Evolutionary conservation across 1,284 basidiomycete species (phyloP).

Genomic region (Leccinum pachyderme): DNA sequence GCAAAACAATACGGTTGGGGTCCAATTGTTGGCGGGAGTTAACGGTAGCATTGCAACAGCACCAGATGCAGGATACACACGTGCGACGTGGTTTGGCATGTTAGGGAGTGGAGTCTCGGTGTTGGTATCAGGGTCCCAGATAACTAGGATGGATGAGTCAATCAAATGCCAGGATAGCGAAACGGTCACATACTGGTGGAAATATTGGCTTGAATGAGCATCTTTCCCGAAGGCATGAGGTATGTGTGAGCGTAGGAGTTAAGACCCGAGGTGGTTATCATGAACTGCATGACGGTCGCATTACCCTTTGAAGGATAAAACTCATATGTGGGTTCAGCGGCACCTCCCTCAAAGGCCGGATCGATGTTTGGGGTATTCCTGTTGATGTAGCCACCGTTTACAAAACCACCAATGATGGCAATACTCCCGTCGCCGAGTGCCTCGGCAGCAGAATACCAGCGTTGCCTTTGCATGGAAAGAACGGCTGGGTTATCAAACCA

Average conservation of each 20-base stretch:
- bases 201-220: constrained; percentile 83
- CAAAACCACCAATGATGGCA: constrained; percentile 78
- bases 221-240: constrained; percentile 81
- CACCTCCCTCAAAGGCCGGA: constrained; percentile 61
- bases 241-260: constrained; percentile 89
- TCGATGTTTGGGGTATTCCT: constrained; percentile 72
- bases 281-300: constrained; percentile 70
- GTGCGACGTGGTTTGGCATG: constrained; percentile 67
- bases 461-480: constrained; percentile 71
- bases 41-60: constrained; percentile 89
- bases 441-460: constrained; percentile 91
- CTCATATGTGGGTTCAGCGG: constrained; percentile 70
- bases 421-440: constrained; percentile 65
- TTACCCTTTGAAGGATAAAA: constrained; percentile 74
- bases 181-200: constrained; percentile 59
- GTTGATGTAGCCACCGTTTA: constrained; percentile 88
- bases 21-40: constrained; percentile 87
- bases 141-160: constrained; percentile 39
- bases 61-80: constrained; percentile 92
- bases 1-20: constrained; percentile 84
- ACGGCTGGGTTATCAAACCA: constrained; percentile 75
- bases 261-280: constrained; percentile 80
- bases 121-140: constrained; percentile 64
- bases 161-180: constrained; percentile 1
- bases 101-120: constrained; percentile 58